Base-by-base conservation (phyloP, 768 basidiomycete species). In the Boletus sp. region DNA sequence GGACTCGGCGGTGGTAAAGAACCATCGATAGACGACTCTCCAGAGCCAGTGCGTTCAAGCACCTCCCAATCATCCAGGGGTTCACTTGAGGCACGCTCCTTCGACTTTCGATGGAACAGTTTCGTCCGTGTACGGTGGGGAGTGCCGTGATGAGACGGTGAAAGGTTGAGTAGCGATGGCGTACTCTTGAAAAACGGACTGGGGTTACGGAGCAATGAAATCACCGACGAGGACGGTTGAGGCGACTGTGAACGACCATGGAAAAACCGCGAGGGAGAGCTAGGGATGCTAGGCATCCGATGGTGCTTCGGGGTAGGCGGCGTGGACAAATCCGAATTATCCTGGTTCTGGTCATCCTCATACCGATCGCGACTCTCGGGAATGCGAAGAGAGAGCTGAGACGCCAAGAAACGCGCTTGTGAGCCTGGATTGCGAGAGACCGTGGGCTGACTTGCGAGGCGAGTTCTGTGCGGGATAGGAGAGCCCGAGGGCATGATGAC, bases 181-280 rank as follows among this genome's bases (percentile, higher is more conserved):
- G 70, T 67, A 25, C 70, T 70, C 67, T 70, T 70, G 27, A 70
- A 70, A 45, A 70, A 69, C 7, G 70, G 71, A 47, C 59, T 72
- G 30, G 69, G 71, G 30, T 72, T 72, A 14, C 70, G 70, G 23
- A 70, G 57, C 33, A 70, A 50, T 41, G 70, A 70, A 41, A 71
- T 69, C 21, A 70, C 69, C 0, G 69, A 70, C n/a, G 70, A 63
- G 6, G 70, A 71, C 3, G 70, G 69, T 25, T 72, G 69, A 45
- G 69, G 69, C 5, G 69, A 69, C 0, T 72, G 63, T 25, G 69
- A 71, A 25, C 62, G 67, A 13, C 47, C 48, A 11, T 70, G 67
- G 53, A 70, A 71, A 40, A 70, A 60, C 13, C 69, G 63, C 21
- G 69, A 70, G 1, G 69, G 70, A 29, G 70, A 67, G 17, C 64